These are phyloP conservation scores for Abrus precatorius DNA, from an alignment of 306 rosid species.

Conservation along the genomic window DNA sequence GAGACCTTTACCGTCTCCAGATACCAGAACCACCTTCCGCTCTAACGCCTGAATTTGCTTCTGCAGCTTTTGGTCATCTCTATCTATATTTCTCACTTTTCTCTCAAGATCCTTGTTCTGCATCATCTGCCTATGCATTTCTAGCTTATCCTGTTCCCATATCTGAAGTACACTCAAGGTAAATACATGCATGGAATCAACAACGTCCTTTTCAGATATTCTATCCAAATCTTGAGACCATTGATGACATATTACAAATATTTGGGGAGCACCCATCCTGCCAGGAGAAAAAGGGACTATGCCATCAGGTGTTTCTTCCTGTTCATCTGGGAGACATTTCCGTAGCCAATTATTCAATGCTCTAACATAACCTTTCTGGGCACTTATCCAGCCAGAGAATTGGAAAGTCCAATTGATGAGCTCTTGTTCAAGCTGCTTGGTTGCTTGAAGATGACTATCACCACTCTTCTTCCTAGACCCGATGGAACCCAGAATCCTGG, in stretches of 20 bases:
- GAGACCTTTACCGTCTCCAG: conserved; percentile 65
- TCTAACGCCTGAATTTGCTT: conserved; percentile 91
- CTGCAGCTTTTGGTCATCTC: conserved; percentile 88
- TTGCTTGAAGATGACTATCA: conserved; percentile 75
- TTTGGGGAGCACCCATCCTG: conserved; percentile 89
- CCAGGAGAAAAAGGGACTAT: conserved; percentile 92
- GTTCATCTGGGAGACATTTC: conserved; percentile 82
- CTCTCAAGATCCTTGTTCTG: conserved; percentile 85
- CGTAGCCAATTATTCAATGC: conserved; percentile 93
- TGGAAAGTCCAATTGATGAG: conserved; percentile 90
- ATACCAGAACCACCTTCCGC: conserved; percentile 65
- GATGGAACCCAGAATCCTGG: conserved; percentile 78
- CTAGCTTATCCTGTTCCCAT: conserved; percentile 89
- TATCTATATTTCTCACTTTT: conserved; percentile 75
- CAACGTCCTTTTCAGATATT: conserved; percentile 90
- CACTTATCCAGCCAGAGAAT: conserved; percentile 88
- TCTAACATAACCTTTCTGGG: conserved; percentile 86
- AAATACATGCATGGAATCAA: conserved; percentile 82
- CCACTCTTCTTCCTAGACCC: conserved; percentile 79
- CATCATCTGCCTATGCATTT: conserved; percentile 72
- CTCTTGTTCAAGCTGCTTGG: conserved; percentile 80
- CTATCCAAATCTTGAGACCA: conserved; percentile 96
- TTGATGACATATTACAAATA: conserved; percentile 93
- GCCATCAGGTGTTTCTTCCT: conserved; percentile 94
- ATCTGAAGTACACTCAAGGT: conserved; percentile 77